phyloP scores from a whole-genome alignment of 352 stramenopile genomes.

The Phytophthora multivora region DNA sequence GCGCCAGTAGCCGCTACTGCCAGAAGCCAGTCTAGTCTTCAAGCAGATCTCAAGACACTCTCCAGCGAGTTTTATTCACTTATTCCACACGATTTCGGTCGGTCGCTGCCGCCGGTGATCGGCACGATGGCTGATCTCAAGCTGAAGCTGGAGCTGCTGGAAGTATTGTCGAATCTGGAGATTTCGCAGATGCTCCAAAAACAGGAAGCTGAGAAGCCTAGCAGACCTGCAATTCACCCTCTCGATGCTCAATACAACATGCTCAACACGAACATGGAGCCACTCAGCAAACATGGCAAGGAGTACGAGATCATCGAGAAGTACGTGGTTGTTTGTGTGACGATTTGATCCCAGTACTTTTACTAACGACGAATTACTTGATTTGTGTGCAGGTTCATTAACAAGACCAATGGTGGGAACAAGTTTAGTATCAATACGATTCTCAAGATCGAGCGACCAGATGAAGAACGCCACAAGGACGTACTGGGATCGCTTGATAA shows the following conservation, averaged over 20 bases:
- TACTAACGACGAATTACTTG: neutral
- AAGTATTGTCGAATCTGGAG: slow-evolving; percentile 64
- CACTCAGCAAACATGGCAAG: slow-evolving; percentile 32
- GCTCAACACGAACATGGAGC: slow-evolving; percentile 55
- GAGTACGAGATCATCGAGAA: slow-evolving; percentile 66
- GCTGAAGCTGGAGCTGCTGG: slow-evolving; percentile 62
- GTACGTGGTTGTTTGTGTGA: slow-evolving; percentile 13
- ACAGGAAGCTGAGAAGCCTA: slow-evolving; percentile 32
- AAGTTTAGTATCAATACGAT: slow-evolving; percentile 57
- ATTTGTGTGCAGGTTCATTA: slow-evolving; percentile 44
- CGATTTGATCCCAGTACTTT: neutral
- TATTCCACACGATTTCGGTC: slow-evolving; percentile 75
- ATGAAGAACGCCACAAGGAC: slow-evolving; percentile 46
- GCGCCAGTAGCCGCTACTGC: slow-evolving; percentile 19
- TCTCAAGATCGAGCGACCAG: slow-evolving; percentile 49
- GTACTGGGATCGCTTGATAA: slow-evolving; percentile 54
- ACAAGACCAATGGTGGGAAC: slow-evolving; percentile 52
- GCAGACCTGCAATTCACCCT: slow-evolving; percentile 35
- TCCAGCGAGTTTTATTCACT: slow-evolving; percentile 75
- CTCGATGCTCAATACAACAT: slow-evolving; percentile 60
- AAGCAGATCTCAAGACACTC: slow-evolving; percentile 49
- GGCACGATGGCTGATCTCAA: slow-evolving; percentile 59
- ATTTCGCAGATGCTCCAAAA: slow-evolving; percentile 63
- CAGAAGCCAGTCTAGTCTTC: slow-evolving; percentile 30
- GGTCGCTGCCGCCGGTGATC: slow-evolving; percentile 54